Base-by-base conservation (phyloP, 2,329 filamentous ascomycete species). In the Alternaria brassicicola region DNA sequence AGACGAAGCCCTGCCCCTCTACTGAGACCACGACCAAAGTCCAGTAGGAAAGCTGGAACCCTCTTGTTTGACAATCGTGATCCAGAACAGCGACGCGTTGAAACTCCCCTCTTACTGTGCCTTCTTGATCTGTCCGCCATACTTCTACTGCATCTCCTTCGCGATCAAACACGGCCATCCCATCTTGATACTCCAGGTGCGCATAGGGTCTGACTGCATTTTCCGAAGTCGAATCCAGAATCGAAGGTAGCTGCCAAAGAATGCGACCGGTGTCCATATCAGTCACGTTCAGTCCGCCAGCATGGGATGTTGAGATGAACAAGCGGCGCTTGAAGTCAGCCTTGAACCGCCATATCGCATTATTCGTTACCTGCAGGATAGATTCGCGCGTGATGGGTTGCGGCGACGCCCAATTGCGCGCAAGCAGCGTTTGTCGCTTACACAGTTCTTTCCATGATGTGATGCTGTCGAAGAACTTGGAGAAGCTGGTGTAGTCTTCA, bases 21-120 rank as follows among this genome's bases (percentile, higher is more conserved):
- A 49, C 36, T 15, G 55, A 45, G 21, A 58, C 55, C 19, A 55
- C 55, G 2, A 49, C 51, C 12, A 58, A 13, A 10, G 55, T 54
- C 50, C 51, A 49, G 8, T 58, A 58, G 10, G 55, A 58, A 9
- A 58, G 55, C 38, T 58, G 55, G 8, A 58, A 58, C n/a, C 55
- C 55, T 49, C 55, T 55, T 15, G 51, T 58, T 6, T 58, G 50
- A 8, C 50, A 58, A 23, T 43, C 30, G 15, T 54, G 55, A 21
- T 58, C 51, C 8, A 58, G 17, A 2, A 49, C 38, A 31, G 50
- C 51, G 9, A 55, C 4, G 4, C 55, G 55, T 23, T 36, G 38
- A 25, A 58, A 58, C 4, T 49, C 51, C 3, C 55, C 55, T 55
- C 55, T 55, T 38, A 39, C 36, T 0, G 36, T 33, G 9, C 35